Percentiles rank a stretch among this genome's conserved stretches.
These are phyloP conservation scores for Pleurotus tuber-regium DNA, from an alignment of 768 basidiomycete species.

Conservation along the genomic window DNA sequence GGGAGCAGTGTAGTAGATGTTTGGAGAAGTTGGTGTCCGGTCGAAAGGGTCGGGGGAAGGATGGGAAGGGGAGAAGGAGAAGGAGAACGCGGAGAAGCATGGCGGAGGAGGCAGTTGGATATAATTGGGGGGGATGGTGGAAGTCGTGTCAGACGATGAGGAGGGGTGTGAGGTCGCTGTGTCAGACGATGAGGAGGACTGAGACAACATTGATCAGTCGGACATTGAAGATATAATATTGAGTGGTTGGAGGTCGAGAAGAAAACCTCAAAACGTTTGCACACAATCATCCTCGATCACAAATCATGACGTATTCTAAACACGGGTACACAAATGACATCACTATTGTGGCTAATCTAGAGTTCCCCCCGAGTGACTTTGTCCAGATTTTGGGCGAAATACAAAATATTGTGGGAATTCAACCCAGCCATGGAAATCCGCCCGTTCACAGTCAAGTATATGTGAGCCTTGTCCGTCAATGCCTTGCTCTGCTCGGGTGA, in stretches of 20 bases:
- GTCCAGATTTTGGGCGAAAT: conserved; percentile 73
- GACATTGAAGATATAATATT: neutral
- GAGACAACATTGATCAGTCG: conserved; percentile 7
- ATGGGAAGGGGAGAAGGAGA: conserved; percentile 30
- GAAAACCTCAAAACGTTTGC: neutral
- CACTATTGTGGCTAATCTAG: conserved; percentile 9
- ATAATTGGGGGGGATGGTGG: conserved; percentile 19
- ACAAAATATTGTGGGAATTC: conserved; percentile 74
- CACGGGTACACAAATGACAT: conserved; percentile 7
- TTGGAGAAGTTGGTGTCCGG: conserved; percentile 29
- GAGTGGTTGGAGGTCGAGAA: neutral
- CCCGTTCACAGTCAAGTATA: conserved; percentile 86
- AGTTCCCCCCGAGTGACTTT: conserved; percentile 52
- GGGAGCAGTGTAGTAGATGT: conserved; percentile 42
- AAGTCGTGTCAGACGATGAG: neutral
- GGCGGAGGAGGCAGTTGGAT: conserved; percentile 35
- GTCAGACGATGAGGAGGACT: conserved; percentile 9
- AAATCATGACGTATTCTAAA: conserved; percentile 8
- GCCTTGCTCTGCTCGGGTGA: conserved; percentile 60
- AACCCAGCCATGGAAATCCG: conserved; percentile 94
- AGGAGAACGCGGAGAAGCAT: conserved; percentile 29
- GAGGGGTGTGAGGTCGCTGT: neutral
- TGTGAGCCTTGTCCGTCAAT: conserved; percentile 68
- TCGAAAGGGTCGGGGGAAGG: conserved; percentile 27
- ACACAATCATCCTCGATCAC: neutral